These are phyloP conservation scores for Solanum ossicruentum DNA, from an alignment of 257 asterid species.

Conservation along the genomic window DNA sequence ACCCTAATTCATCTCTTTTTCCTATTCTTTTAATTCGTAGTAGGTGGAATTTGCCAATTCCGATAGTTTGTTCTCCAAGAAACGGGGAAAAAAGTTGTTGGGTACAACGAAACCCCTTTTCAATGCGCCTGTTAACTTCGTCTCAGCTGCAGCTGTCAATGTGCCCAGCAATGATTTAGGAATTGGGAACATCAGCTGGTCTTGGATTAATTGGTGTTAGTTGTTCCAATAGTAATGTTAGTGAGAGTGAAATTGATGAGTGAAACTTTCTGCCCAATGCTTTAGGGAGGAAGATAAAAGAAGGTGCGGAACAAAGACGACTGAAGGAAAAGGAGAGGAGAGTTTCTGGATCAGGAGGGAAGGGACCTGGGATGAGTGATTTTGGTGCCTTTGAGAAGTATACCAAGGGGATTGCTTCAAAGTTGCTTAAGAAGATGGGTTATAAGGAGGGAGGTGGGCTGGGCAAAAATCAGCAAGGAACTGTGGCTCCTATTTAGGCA, in stretches of 20 bases:
- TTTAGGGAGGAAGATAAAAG: conserved; percentile 53
- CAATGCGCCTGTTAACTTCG: conserved; percentile 57
- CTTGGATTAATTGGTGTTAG: conserved; percentile 24
- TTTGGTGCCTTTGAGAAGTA: conserved; percentile 60
- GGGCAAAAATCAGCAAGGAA: conserved; percentile 75
- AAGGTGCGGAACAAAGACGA: conserved; percentile 26
- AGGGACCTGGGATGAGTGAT: conserved; percentile 23
- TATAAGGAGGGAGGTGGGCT: conserved; percentile 88
- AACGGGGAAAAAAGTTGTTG: conserved; percentile 32
- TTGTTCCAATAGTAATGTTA: background rate
- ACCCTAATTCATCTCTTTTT: background rate
- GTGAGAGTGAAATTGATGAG: too few species aligned
- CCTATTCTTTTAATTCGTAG: background rate
- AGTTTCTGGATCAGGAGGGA: conserved; percentile 24
- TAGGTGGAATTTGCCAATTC: background rate
- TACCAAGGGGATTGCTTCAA: conserved; percentile 63
- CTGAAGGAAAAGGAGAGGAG: conserved; percentile 40
- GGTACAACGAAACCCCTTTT: conserved; percentile 27
- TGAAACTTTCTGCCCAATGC: conserved; percentile 36
- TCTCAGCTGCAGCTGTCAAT: conserved; percentile 36
- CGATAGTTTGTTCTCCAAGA: background rate
- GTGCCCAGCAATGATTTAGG: too few species aligned
- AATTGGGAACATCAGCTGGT: conserved; percentile 18
- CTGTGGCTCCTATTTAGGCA: conserved; percentile 21
- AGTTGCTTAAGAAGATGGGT: conserved; percentile 75